A percentile compares a stretch with the other conserved stretches of the same genome.
phyloP scores from a whole-genome alignment of 2,329 filamentous ascomycete species.

The Pseudocercospora pini-densiflorae region DNA sequence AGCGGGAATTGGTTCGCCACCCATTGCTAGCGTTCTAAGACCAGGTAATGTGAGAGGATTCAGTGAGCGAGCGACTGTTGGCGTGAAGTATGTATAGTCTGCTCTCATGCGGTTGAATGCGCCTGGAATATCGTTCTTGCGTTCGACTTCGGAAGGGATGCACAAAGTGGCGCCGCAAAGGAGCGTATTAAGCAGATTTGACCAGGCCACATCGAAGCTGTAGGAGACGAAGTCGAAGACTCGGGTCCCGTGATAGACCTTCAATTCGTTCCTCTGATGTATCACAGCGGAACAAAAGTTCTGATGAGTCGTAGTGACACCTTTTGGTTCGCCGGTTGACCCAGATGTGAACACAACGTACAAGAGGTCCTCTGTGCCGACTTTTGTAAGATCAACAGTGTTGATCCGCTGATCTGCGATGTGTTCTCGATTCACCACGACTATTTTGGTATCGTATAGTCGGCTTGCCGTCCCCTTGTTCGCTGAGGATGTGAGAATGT shows the following conservation, averaged over 20 bases:
- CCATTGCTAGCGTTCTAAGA: constrained; percentile 13
- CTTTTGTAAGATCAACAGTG: not conserved
- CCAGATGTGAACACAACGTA: constrained; percentile 21
- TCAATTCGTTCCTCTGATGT: not conserved
- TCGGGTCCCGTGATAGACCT: not conserved
- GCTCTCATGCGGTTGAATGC: constrained; percentile 34
- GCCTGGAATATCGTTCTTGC: constrained; percentile 34
- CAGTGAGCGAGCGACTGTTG: constrained; percentile 56
- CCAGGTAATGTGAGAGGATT: constrained; percentile 35
- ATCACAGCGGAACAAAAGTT: not conserved
- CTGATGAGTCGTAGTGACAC: constrained; percentile 3
- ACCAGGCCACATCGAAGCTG: constrained; percentile 2
- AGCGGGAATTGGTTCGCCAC: constrained; percentile 47
- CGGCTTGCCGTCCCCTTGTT: not conserved
- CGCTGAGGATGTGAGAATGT: not conserved
- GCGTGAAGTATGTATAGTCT: constrained; percentile 58
- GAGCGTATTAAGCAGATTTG: not conserved
- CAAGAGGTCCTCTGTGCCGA: constrained; percentile 3
- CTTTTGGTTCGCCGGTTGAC: constrained; percentile 21
- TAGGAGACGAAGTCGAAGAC: constrained; percentile 5
- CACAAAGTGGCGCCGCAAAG: not conserved
- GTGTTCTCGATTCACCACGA: constrained; percentile 1
- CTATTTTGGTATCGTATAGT: not conserved
- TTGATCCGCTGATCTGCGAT: not conserved
- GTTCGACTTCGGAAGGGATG: not conserved